phyloP scores from a whole-genome alignment of 2,329 filamentous ascomycete species.

The Chaetomium sp. region DNA sequence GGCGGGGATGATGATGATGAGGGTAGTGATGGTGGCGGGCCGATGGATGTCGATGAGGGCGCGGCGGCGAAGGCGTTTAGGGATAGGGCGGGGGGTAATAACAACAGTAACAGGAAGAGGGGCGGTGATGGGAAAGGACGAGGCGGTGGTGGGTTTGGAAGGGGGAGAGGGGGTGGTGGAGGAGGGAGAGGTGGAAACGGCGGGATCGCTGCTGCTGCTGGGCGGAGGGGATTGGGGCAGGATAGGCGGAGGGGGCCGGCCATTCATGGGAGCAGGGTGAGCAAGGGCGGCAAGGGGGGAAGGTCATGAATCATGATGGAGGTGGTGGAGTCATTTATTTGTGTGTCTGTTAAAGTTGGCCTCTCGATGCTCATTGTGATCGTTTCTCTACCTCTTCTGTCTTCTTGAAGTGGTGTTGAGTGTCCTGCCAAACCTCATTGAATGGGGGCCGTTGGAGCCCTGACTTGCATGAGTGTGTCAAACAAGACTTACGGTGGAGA shows the following conservation, averaged over 20 bases:
- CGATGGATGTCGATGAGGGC: conserved; percentile 34
- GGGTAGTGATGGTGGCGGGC: conserved; percentile 34
- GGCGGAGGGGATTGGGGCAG: conserved; percentile 29
- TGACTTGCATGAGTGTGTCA: no score
- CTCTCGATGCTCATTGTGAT: no score
- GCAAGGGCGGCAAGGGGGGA: conserved; percentile 26
- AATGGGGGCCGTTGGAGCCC: no score
- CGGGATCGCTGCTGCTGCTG: conserved; percentile 26
- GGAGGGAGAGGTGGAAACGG: conserved; percentile 23
- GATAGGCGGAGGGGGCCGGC: conserved; percentile 25
- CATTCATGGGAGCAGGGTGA: conserved; percentile 23
- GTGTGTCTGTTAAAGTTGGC: no score
- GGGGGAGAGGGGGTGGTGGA: conserved; percentile 6
- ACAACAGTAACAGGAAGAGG: no score
- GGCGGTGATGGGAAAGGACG: conserved; percentile 4
- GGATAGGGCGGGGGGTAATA: no score
- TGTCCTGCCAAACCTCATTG: no score
- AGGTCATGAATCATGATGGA: no score
- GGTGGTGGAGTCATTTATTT: no score
- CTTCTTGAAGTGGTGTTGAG: no score
- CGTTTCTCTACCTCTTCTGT: no score
- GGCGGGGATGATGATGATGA: conserved; percentile 38
- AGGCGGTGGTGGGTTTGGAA: background rate
- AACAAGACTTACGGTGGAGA: no score
- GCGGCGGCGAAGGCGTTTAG: conserved; percentile 43